Conservation (phyloP, 345 rosid species). For the Draba incana region DNA sequence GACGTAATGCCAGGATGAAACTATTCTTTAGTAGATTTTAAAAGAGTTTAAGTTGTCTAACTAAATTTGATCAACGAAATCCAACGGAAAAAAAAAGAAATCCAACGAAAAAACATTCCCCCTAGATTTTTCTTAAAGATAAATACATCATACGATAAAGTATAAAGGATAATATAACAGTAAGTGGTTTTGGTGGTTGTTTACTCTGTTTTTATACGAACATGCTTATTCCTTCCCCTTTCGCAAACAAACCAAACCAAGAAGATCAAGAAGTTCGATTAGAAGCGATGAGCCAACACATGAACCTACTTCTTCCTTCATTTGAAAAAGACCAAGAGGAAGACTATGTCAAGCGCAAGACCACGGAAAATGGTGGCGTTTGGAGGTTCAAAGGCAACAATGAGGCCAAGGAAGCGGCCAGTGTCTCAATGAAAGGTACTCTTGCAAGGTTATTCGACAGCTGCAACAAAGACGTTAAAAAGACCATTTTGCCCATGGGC, state of each 20-base stretch:
- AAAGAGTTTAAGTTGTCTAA: no score
- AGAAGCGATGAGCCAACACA: slow-evolving; percentile 26
- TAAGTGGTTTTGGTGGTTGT: no score
- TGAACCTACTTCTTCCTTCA: slow-evolving; percentile 20
- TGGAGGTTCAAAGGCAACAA: slow-evolving; percentile 44
- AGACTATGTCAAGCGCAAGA: neutral
- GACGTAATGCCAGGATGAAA: no score
- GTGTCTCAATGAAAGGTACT: slow-evolving; percentile 42
- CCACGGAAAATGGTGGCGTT: no score
- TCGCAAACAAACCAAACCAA: neutral
- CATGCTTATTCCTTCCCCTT: neutral
- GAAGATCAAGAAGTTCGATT: neutral
- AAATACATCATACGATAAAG: no score
- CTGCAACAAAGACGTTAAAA: slow-evolving; percentile 42
- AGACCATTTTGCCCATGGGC: slow-evolving; percentile 49
- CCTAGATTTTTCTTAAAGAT: no score
- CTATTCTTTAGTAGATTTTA: no score
- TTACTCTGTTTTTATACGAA: no score
- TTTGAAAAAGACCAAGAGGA: slow-evolving; percentile 15
- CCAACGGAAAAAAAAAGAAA: no score
- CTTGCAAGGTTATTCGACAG: slow-evolving; percentile 39
- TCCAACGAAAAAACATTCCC: no score
- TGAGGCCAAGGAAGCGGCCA: slow-evolving; percentile 32
- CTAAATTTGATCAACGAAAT: no score
- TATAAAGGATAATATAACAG: no score